Conservation (phyloP, 306 rosid genomes). For the Elaeagnus macrophylla region DNA sequence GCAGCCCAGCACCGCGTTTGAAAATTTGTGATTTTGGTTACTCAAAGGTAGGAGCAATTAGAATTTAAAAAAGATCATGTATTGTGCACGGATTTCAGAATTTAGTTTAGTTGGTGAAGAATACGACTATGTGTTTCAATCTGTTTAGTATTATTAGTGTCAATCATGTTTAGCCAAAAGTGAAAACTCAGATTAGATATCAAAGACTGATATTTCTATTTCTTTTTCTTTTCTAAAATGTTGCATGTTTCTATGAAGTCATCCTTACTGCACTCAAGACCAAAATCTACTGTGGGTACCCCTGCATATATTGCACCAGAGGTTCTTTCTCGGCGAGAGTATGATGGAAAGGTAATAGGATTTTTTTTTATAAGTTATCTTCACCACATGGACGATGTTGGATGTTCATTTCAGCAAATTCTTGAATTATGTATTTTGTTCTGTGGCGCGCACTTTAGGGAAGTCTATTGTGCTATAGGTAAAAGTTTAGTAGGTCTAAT, state of each 20-base stretch:
- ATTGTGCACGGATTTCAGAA: background rate
- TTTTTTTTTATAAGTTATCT: no score
- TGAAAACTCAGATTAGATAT: background rate
- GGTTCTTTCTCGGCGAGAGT: constrained; percentile 41
- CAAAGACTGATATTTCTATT: background rate
- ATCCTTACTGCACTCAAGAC: constrained; percentile 17
- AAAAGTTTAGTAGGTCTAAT: no score
- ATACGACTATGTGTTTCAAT: background rate
- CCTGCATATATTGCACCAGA: constrained; percentile 67
- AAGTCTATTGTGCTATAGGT: no score
- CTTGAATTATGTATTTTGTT: no score
- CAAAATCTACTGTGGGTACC: constrained; percentile 20
- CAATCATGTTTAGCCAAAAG: no score
- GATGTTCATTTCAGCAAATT: no score
- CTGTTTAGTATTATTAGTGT: no score
- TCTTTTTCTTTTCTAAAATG: background rate
- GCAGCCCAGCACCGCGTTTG: constrained; percentile 64
- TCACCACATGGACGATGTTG: no score
- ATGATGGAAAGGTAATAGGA: constrained; percentile 36
- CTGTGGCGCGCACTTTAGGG: no score
- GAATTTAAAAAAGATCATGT: background rate
- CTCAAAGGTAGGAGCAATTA: constrained; percentile 36
- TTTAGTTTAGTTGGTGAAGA: background rate
- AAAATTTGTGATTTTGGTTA: constrained; percentile 66
- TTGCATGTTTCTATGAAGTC: constrained; percentile 11